phyloP scores from a whole-genome alignment of 768 basidiomycete genomes.

The Amanita rubescens region DNA sequence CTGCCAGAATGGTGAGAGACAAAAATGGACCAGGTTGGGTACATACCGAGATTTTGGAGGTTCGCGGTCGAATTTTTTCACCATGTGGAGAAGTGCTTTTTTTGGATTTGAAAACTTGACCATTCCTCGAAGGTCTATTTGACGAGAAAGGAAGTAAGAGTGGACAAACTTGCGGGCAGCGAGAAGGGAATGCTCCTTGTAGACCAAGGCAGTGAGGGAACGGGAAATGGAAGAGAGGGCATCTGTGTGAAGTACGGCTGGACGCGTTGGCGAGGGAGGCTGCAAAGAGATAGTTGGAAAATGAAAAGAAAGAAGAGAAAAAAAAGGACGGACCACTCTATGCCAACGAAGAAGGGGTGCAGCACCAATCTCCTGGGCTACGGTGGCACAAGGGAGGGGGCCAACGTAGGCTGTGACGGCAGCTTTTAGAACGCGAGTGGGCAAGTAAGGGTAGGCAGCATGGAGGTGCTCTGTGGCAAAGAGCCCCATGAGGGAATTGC shows the following conservation, averaged over 20 bases:
- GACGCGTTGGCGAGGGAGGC: slow-evolving; percentile 40
- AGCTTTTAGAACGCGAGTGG: slow-evolving; percentile 85
- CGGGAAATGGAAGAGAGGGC: slow-evolving; percentile 85
- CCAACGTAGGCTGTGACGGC: slow-evolving; percentile 92
- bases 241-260: slow-evolving; percentile 67
- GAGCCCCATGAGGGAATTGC: slow-evolving; percentile 85
- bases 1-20: slow-evolving; percentile 30
- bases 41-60: slow-evolving; percentile 59
- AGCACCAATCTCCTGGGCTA: slow-evolving; percentile 84
- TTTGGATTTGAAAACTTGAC: slow-evolving; percentile 83
- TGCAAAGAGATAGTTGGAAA: slow-evolving; percentile 18
- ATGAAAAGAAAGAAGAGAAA: not conserved
- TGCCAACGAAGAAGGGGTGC: slow-evolving; percentile 76
- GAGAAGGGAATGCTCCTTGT: slow-evolving; percentile 77
- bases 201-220: slow-evolving; percentile 81
- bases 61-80: slow-evolving; percentile 60
- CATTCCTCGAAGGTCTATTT: slow-evolving; percentile 72
- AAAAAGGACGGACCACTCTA: slow-evolving; percentile 47
- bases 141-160: slow-evolving; percentile 79
- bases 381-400: slow-evolving; percentile 69
- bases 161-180: slow-evolving; percentile 88
- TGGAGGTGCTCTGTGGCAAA: slow-evolving; percentile 83
- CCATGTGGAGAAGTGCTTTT: slow-evolving; percentile 64
- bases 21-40: not conserved
- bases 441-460: slow-evolving; percentile 80